phyloP scores from a whole-genome alignment of 768 basidiomycete species.

The Rhodotorula diobovata region DNA sequence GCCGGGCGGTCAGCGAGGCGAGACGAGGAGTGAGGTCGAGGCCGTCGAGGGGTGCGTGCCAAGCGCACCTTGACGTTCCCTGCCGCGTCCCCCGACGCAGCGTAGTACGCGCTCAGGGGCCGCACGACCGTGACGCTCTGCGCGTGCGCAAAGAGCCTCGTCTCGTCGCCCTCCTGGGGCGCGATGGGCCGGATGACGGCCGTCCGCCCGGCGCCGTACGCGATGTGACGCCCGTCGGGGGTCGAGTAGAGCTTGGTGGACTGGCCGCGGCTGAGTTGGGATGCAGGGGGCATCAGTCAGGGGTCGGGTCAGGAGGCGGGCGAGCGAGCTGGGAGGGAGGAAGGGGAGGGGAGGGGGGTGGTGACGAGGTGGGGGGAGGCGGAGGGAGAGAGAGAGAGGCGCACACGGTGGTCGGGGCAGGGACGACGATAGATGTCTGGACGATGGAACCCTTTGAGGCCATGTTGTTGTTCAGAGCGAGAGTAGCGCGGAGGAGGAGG shows the following conservation, averaged over 20 bases:
- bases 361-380: neutral
- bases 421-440: neutral
- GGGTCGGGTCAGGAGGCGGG: no score
- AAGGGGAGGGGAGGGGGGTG: neutral
- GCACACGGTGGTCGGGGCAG: neutral
- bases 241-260: conserved; percentile 31
- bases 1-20: neutral
- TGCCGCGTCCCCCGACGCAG: conserved; percentile 76
- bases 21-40: neutral
- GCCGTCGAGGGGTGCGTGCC: no score
- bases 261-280: conserved; percentile 29
- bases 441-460: neutral
- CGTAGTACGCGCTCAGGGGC: conserved; percentile 59
- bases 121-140: conserved; percentile 15
- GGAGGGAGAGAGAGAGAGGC: neutral
- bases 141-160: conserved; percentile 21
- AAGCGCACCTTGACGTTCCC: conserved; percentile 56
- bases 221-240: conserved; percentile 16
- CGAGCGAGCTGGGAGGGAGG: neutral
- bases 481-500: neutral
- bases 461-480: neutral
- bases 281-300: neutral
- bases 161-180: neutral
- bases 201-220: conserved; percentile 23
- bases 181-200: conserved; percentile 25